These are phyloP conservation scores for Akanthomyces uredinophilus DNA, from an alignment of 2,329 filamentous ascomycete genomes.

Conservation along the genomic window DNA sequence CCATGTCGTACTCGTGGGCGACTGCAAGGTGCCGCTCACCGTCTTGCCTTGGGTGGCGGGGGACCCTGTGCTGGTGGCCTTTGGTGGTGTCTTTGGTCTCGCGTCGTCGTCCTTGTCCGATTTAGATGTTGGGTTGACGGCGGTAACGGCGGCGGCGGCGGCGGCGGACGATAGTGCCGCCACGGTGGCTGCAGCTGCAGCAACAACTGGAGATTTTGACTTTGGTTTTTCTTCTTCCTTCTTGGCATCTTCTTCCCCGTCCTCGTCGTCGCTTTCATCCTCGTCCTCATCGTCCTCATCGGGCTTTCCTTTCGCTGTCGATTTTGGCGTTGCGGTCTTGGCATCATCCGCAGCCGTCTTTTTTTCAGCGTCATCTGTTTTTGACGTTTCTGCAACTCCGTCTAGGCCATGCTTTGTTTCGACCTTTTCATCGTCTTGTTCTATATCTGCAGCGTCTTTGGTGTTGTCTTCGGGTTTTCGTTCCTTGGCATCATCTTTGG, in stretches of 20 bases:
- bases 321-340: not conserved
- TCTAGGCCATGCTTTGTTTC: constrained; percentile 9
- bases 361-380: constrained; percentile 12
- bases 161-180: constrained; percentile 4
- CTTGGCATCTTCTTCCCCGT: not conserved
- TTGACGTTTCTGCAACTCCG: not conserved
- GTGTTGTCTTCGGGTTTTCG: constrained; percentile 17
- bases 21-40: constrained; percentile 29
- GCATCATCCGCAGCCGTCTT: not conserved
- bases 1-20: constrained; percentile 38
- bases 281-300: not conserved
- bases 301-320: not conserved
- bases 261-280: constrained; percentile 4
- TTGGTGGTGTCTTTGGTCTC: not conserved
- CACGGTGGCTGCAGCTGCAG: not conserved
- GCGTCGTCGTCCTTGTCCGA: not conserved
- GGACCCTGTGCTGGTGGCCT: not conserved
- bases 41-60: not conserved
- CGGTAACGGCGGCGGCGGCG: not conserved
- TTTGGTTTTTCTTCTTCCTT: constrained; percentile 7
- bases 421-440: constrained; percentile 29
- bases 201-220: not conserved
- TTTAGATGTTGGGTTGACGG: not conserved
- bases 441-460: constrained; percentile 15
- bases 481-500: constrained; percentile 14